Evolutionary conservation across 306 rosid species (phyloP), one percentile per base, ranked within the genome.

Genomic region (Trifolium fragiferum): DNA sequence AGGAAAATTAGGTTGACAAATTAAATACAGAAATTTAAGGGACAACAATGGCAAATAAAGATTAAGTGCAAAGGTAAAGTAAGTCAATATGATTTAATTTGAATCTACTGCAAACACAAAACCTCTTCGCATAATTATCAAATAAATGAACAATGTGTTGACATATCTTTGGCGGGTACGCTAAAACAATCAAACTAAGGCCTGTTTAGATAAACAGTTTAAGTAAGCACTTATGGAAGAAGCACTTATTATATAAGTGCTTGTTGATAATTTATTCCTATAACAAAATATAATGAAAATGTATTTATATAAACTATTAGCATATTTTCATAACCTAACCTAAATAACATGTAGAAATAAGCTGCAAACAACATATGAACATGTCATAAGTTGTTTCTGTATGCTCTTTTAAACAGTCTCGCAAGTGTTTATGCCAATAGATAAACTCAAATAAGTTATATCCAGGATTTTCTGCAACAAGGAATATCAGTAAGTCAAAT

Each of bases 11-110:
- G 13, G 44, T 23, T 13, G 73, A 35, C 19, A 32, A 44, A 58
- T 76, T 60, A 77, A 25, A 76, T 50, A 33, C 38, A 58, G 11
- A 80, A 75, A 37, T 33, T 5, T 11, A 46, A 54, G 18, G 64
- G 72, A 70, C 65, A 60, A 37, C 21, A 58, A 58, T 19, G 30
- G 59, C 75, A 47, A 20, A 46, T 27, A 54, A 59, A 49, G 50
- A 63, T 50, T 38, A 53, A 68, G 58, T 50, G 27, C 40, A 47
- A 19, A 73, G 19, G 46, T 40, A 40, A 3, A 40, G 13, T 10
- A 40, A 40, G 44, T 3, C 44, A 40, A 10, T 40, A 40, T 40
- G 44, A 40, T 40, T 40, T 40, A 40, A 40, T 40, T 40, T 40
- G 10, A 3, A 9, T 40, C 44, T 13, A 8, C 6, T 40, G 44